Evolutionary conservation across 2,329 filamentous ascomycete species (phyloP).

Genomic region (Fusarium sp.): DNA sequence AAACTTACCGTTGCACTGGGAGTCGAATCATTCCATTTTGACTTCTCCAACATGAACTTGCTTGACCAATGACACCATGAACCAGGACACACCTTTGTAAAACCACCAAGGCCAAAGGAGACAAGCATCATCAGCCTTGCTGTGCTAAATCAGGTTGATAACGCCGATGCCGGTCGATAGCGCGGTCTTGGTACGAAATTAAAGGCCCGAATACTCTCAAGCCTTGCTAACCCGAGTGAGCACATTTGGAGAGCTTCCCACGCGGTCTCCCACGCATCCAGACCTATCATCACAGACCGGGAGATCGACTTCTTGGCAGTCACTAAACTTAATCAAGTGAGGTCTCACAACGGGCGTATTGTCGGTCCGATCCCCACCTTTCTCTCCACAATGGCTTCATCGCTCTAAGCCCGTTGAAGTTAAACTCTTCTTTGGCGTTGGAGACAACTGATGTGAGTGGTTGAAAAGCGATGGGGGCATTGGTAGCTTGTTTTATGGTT

Average conservation of each 20-base stretch:
- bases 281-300: neutral
- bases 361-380: slow-evolving; percentile 23
- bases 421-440: neutral
- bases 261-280: neutral
- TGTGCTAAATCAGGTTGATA: neutral
- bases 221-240: neutral
- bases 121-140: slow-evolving; percentile 9
- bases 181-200: neutral
- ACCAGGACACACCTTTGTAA: neutral
- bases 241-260: neutral
- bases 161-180: slow-evolving; percentile 26
- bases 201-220: slow-evolving; percentile 26
- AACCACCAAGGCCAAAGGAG: neutral
- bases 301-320: slow-evolving; percentile 19
- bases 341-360: slow-evolving; percentile 15
- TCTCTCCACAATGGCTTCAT: slow-evolving; percentile 13
- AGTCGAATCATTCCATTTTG: neutral
- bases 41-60: neutral
- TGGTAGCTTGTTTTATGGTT: slow-evolving; percentile 36
- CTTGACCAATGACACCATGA: neutral
- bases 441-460: neutral
- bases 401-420: neutral
- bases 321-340: slow-evolving; percentile 19
- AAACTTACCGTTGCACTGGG: neutral
- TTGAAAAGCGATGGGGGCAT: neutral